A percentile compares a stretch with the other conserved stretches of the same genome.
Conservation (phyloP, 305 asterid genomes). For the Fraxinus platypoda region DNA sequence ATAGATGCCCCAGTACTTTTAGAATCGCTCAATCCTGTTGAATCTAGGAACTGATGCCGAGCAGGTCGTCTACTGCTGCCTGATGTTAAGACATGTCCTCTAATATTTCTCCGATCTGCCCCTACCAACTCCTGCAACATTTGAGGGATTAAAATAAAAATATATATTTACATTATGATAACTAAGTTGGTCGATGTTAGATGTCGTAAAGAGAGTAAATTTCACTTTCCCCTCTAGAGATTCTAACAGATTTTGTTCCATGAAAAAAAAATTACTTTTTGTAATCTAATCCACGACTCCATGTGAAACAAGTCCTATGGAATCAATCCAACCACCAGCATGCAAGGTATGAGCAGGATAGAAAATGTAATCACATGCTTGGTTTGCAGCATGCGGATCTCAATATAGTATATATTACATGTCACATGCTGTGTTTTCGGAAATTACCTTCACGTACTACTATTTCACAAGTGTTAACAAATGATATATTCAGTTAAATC, state of each 20-base stretch:
- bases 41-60: conserved; percentile 59
- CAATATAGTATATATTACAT: neutral
- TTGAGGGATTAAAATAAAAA: conserved; percentile 14
- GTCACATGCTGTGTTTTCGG: neutral
- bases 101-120: conserved; percentile 55
- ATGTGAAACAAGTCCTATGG: neutral
- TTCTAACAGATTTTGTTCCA: neutral
- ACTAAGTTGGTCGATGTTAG: neutral
- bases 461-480: neutral
- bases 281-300: neutral
- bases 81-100: conserved; percentile 53
- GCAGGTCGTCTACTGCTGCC: conserved; percentile 57
- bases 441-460: neutral
- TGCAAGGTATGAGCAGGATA: neutral
- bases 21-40: conserved; percentile 59
- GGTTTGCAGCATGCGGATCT: neutral
- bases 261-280: neutral
- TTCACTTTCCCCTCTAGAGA: neutral
- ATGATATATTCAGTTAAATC: neutral
- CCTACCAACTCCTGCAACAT: conserved; percentile 58
- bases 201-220: neutral
- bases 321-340: neutral
- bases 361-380: neutral
- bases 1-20: conserved; percentile 67
- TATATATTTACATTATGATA: neutral